Percentiles rank a stretch among this genome's conserved stretches.
Conservation (phyloP, 2,329 filamentous ascomycete genomes). For the Phoma herbarum region DNA sequence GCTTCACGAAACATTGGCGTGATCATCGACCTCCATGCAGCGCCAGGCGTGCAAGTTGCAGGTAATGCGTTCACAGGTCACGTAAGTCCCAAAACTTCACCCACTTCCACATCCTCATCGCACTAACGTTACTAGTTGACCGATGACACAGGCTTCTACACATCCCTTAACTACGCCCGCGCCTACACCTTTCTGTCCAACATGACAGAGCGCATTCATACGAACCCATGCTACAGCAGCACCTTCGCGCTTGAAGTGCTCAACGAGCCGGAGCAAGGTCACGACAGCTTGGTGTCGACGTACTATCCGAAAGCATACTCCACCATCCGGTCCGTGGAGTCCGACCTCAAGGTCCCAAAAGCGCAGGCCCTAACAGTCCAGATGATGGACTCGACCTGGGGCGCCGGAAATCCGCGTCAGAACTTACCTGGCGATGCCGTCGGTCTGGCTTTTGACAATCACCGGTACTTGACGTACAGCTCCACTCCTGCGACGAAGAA, state of each 20-base stretch:
- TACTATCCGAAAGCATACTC: slow-evolving; percentile 61
- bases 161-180: slow-evolving; percentile 63
- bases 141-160: slow-evolving; percentile 62
- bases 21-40: slow-evolving; percentile 63
- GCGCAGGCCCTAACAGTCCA: slow-evolving; percentile 63
- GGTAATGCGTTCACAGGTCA: slow-evolving; percentile 60
- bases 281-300: slow-evolving; percentile 31
- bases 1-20: slow-evolving; percentile 62
- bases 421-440: slow-evolving; percentile 52
- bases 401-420: slow-evolving; percentile 63
- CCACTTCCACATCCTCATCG: neutral
- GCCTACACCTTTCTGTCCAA: slow-evolving; percentile 64
- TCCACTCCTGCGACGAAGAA: slow-evolving; percentile 56
- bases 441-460: slow-evolving; percentile 64
- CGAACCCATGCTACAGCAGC: slow-evolving; percentile 58
- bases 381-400: slow-evolving; percentile 64
- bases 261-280: slow-evolving; percentile 58
- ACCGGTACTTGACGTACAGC: slow-evolving; percentile 62
- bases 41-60: slow-evolving; percentile 60
- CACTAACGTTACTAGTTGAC: slow-evolving; percentile 28
- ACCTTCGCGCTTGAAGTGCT: slow-evolving; percentile 68
- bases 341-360: slow-evolving; percentile 52
- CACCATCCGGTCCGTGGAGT: slow-evolving; percentile 61
- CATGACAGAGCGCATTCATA: slow-evolving; percentile 64
- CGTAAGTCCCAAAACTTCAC: slow-evolving; percentile 26